Base-by-base conservation (phyloP, 1,284 basidiomycete genomes). In the Bondarzewia mesenterica region DNA sequence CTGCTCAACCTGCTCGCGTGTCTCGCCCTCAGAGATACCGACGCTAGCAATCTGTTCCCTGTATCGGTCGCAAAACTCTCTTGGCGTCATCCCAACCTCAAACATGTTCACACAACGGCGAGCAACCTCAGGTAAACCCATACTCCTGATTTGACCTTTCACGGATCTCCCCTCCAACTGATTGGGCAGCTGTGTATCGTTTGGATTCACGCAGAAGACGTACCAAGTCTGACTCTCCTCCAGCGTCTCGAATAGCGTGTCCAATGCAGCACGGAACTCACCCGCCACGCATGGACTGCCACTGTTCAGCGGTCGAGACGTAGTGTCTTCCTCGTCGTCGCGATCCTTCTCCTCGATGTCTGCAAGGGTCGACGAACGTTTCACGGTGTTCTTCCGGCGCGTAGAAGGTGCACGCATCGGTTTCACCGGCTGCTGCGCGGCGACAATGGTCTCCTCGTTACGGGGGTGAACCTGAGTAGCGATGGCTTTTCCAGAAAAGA, bases 221-320 rank as follows among this genome's bases (percentile, higher is more conserved):
- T 86, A 89, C 94, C 94, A 98, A 1, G 83, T 72, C 68, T 96
- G 91, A 12, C 90, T 87, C 56, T 96, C 93, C 49, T 89, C 84
- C 18, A 98, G 73, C 0, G 92, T 94, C 54, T 91, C 82, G 57
- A 97, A 89, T 5, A 98, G 75, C 0, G 84, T 86, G 58, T 91
- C 85, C 27, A 97, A 68, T 1, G 93, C 89, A 0, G 80, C 68
- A 54, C 82, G 79, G 72, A 96, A 93, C 64, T 93, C 89, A 48
- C 93, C 93, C 1, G 89, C 84, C 3, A 96, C 81, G 57, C 90
- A 93, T 0, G 83, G 80, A 10, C 75, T 72, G 5, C 64, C 63
- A 0, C 57, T 59, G 2, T 63, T 62, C 0, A 56, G 58, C 42
- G 35, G 57, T 4, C 38, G 21, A 20, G 60, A 58, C 20, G 57